These are phyloP conservation scores for Ogataea nakhonphanomensis DNA, from an alignment of 805 yeast species.

Conservation along the genomic window DNA sequence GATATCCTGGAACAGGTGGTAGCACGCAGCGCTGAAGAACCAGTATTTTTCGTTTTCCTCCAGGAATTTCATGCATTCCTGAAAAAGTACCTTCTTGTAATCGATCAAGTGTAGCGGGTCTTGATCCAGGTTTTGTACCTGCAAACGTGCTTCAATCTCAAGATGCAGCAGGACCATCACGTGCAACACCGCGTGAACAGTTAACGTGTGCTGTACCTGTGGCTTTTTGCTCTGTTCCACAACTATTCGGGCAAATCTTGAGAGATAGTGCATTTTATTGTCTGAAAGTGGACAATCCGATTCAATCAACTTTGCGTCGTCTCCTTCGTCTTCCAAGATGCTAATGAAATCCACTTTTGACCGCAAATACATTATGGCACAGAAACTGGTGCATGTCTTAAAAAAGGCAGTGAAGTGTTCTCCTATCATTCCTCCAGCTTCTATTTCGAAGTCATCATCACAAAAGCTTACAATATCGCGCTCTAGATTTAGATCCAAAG, in stretches of 20 bases:
- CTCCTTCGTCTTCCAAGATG: slow-evolving; percentile 20
- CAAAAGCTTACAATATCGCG: slow-evolving; percentile 20
- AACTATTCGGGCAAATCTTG: slow-evolving; percentile 17
- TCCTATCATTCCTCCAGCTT: slow-evolving; percentile 9
- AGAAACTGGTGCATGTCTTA: slow-evolving; percentile 18
- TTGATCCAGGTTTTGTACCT: slow-evolving; percentile 6
- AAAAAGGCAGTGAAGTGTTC: slow-evolving; percentile 17
- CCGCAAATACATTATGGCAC: slow-evolving; percentile 26
- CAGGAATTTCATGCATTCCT: slow-evolving; percentile 17
- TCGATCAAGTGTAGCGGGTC: slow-evolving; percentile 13
- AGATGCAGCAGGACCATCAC: slow-evolving; percentile 28
- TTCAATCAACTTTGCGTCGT: slow-evolving; percentile 2
- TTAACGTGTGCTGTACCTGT: slow-evolving; percentile 26
- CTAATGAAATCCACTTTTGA: slow-evolving; percentile 30
- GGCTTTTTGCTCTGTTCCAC: slow-evolving; percentile 13
- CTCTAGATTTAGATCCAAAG: slow-evolving; percentile 21
- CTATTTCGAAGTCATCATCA: slow-evolving; percentile 2
- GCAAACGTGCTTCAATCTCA: slow-evolving; percentile 25
- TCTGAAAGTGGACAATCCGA: slow-evolving; percentile 21
- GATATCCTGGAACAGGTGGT: slow-evolving; percentile 22
- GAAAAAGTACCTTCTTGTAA: slow-evolving; percentile 15
- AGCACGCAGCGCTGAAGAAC: slow-evolving; percentile 33
- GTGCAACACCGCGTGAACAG: slow-evolving; percentile 30
- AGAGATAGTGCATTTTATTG: slow-evolving; percentile 17
- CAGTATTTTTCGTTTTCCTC: slow-evolving; percentile 23